These are phyloP conservation scores for Backusella psychrophila DNA, from an alignment of 192 early-diverging fungal genomes.

Conservation along the genomic window DNA sequence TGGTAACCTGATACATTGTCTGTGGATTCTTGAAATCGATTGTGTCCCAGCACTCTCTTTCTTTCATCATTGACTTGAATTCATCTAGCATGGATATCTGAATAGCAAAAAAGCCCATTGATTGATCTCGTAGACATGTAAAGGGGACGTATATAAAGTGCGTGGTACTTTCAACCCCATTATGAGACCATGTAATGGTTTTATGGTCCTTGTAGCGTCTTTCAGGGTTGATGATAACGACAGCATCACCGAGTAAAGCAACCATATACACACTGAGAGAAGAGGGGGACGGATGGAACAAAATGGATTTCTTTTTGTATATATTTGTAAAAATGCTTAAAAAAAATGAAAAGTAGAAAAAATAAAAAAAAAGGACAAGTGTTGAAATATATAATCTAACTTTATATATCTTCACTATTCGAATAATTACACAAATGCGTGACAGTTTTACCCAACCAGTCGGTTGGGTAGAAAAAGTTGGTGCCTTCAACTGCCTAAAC, in stretches of 20 bases:
- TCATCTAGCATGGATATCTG: neutral
- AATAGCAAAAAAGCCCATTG: neutral
- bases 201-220: neutral
- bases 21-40: neutral
- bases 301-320: neutral
- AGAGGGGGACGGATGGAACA: neutral
- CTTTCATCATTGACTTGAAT: neutral
- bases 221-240: neutral
- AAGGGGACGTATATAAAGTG: neutral
- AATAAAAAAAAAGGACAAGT: neutral
- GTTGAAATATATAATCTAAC: neutral
- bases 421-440: conserved; percentile 2
- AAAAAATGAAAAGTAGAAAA: neutral
- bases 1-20: neutral
- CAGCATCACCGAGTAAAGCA: conserved; percentile 1
- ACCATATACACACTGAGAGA: neutral
- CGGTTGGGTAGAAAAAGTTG: neutral
- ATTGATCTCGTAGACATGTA: conserved; percentile 1
- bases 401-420: neutral
- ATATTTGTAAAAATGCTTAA: neutral
- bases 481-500: neutral
- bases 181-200: neutral
- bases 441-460: neutral
- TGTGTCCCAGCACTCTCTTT: neutral
- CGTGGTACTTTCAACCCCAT: neutral